phyloP scores from a whole-genome alignment of 768 basidiomycete genomes.

The Russula brevipes region DNA sequence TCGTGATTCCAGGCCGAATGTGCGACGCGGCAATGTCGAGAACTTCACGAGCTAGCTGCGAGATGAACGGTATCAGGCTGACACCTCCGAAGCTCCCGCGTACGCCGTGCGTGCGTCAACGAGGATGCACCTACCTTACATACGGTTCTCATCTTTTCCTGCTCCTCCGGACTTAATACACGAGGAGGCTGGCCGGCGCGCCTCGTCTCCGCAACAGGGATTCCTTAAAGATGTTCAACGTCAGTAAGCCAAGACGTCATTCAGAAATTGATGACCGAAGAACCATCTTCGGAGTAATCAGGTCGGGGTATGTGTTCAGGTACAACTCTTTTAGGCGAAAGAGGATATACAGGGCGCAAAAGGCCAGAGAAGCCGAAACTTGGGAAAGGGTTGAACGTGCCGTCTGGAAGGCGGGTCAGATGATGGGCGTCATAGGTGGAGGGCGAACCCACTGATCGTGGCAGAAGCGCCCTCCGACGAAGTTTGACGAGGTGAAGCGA shows the following conservation, averaged over 20 bases:
- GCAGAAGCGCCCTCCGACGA: slow-evolving; percentile 29
- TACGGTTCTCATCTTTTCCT: slow-evolving; percentile 82
- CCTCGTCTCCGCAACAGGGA: slow-evolving; percentile 54
- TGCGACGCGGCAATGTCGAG: slow-evolving; percentile 85
- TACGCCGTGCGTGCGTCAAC: not conserved
- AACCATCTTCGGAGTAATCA: slow-evolving; percentile 79
- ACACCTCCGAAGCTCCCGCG: slow-evolving; percentile 14
- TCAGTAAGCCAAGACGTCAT: slow-evolving; percentile 9
- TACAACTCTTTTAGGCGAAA: slow-evolving; percentile 68
- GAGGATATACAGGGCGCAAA: slow-evolving; percentile 81
- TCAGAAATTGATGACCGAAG: slow-evolving; percentile 16
- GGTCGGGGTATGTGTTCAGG: slow-evolving; percentile 83
- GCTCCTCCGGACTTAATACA: slow-evolving; percentile 66
- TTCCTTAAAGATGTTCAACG: slow-evolving; percentile 40
- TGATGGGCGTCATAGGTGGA: not conserved
- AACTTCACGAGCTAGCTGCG: slow-evolving; percentile 84
- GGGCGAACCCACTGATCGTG: slow-evolving; percentile 27
- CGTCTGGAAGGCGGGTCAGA: slow-evolving; percentile 43
- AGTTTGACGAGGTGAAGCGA: slow-evolving; percentile 39
- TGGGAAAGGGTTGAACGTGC: slow-evolving; percentile 75
- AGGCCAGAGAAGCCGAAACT: slow-evolving; percentile 74
- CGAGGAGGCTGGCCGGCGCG: slow-evolving; percentile 56
- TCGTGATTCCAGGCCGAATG: slow-evolving; percentile 87
- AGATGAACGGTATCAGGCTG: slow-evolving; percentile 8
- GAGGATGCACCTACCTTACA: slow-evolving; percentile 54